phyloP scores from a whole-genome alignment of 306 rosid genomes.

The Astragalus membranaceus region DNA sequence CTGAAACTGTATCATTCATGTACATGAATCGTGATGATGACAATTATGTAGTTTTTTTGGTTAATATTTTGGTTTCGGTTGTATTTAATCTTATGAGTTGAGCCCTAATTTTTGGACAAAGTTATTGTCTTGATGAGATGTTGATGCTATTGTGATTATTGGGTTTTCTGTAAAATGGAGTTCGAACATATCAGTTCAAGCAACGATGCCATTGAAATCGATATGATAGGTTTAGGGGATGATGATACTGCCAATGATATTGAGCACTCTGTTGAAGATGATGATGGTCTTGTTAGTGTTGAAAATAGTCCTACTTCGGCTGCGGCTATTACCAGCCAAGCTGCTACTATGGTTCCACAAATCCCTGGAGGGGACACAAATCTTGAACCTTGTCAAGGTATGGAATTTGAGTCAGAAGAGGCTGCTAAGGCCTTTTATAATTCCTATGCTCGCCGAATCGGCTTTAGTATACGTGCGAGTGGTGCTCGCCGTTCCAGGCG shows the following conservation, averaged over 20 bases:
- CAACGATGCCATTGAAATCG: conserved; percentile 40
- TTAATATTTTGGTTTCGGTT: not conserved
- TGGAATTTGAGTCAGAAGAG: conserved; percentile 57
- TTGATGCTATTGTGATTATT: conserved; percentile 12
- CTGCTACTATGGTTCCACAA: not conserved
- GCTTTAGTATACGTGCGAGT: conserved; percentile 48
- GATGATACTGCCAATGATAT: conserved; percentile 25
- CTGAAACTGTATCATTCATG: conserved; percentile 9
- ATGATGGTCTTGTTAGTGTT: conserved; percentile 24
- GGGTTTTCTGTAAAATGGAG: conserved; percentile 30
- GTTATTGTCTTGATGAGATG: not conserved
- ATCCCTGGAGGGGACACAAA: conserved; percentile 28
- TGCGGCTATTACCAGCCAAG: not conserved
- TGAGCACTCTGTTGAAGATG: conserved; percentile 31
- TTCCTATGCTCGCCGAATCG: conserved; percentile 49
- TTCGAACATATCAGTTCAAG: conserved; percentile 35
- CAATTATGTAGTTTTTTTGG: not conserved
- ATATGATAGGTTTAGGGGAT: conserved; percentile 41
- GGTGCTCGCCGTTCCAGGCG: conserved; percentile 49
- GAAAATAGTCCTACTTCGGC: not conserved
- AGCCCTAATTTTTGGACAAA: not conserved
- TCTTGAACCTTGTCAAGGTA: conserved; percentile 39
- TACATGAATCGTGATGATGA: not conserved
- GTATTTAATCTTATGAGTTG: not conserved
- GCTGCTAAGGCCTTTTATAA: conserved; percentile 50